Evolutionary conservation across 2,329 filamentous ascomycete species (phyloP).

Genomic region (Xylaria sp.): DNA sequence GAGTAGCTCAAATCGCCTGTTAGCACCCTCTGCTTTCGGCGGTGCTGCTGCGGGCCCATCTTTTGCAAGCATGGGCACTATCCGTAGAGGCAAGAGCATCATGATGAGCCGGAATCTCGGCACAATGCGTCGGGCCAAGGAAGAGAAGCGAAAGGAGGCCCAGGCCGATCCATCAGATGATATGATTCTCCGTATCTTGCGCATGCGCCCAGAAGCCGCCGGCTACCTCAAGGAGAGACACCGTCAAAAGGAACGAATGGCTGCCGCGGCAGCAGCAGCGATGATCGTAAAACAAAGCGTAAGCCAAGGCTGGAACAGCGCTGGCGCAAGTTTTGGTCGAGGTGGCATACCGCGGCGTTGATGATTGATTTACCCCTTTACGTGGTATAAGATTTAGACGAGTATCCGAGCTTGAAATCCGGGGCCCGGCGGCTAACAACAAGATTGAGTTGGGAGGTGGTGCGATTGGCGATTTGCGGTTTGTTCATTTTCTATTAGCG

Average conservation of each 20-base stretch:
- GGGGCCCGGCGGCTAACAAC: slow-evolving; percentile 12
- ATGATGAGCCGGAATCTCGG: slow-evolving; percentile 94
- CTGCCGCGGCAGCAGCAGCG: slow-evolving; percentile 87
- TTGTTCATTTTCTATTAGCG: neutral
- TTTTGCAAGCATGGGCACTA: slow-evolving; percentile 72
- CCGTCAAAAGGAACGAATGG: slow-evolving; percentile 90
- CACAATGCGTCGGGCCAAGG: slow-evolving; percentile 94
- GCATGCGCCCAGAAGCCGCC: slow-evolving; percentile 91
- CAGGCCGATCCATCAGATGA: slow-evolving; percentile 97
- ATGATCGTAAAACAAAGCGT: slow-evolving; percentile 95
- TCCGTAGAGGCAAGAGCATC: slow-evolving; percentile 75
- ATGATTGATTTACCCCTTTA: slow-evolving; percentile 29
- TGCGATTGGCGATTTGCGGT: slow-evolving; percentile 3
- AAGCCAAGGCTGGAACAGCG: slow-evolving; percentile 58
- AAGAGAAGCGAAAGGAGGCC: slow-evolving; percentile 92
- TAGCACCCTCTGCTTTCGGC: slow-evolving; percentile 59
- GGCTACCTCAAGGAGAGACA: slow-evolving; percentile 88
- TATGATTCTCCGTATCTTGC: slow-evolving; percentile 92
- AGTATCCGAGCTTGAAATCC: slow-evolving; percentile 33
- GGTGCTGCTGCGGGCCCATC: slow-evolving; percentile 52
- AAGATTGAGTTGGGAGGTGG: neutral
- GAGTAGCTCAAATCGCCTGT: slow-evolving; percentile 68
- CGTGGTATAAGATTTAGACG: slow-evolving; percentile 24
- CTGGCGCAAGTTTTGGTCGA: slow-evolving; percentile 47
- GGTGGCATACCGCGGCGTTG: slow-evolving; percentile 54